A percentile compares a stretch with the other conserved stretches of the same genome.
These are phyloP conservation scores for Metarhizium anisopliae DNA, from an alignment of 2,329 filamentous ascomycete species.

Conservation along the genomic window DNA sequence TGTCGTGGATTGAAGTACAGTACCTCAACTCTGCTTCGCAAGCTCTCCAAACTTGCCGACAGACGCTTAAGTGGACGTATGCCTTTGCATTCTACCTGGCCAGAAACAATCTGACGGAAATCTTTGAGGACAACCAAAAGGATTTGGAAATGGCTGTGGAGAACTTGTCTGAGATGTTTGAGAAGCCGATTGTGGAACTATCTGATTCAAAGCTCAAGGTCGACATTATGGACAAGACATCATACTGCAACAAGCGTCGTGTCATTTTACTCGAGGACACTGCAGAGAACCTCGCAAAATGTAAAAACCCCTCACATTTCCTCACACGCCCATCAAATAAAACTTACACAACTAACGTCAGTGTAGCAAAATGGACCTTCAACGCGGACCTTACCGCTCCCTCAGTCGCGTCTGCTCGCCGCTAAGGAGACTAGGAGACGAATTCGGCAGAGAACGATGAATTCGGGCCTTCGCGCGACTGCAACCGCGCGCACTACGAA, in stretches of 20 bases:
- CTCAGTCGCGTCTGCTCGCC: constrained; percentile 1
- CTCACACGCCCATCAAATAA: too few relatives aligned
- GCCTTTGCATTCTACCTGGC: constrained; percentile 97
- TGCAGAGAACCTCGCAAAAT: constrained; percentile 80
- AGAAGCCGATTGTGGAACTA: constrained; percentile 86
- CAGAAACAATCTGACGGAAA: constrained; percentile 89
- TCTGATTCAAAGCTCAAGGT: constrained; percentile 85
- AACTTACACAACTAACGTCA: constrained; percentile 14
- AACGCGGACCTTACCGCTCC: constrained; percentile 6
- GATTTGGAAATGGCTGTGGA: constrained; percentile 96
- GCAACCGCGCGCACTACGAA: neutral
- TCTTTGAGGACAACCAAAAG: constrained; percentile 98
- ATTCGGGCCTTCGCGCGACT: neutral
- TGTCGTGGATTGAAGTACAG: constrained; percentile 99
- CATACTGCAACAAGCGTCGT: constrained; percentile 88
- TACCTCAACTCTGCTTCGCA: constrained; percentile 91
- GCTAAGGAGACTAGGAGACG: neutral
- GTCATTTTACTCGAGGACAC: constrained; percentile 88
- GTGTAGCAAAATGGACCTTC: constrained; percentile 37
- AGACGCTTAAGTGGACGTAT: constrained; percentile 98
- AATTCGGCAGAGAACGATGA: neutral
- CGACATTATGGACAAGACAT: constrained; percentile 97
- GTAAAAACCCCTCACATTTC: constrained; percentile 35
- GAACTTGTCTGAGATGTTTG: constrained; percentile 97
- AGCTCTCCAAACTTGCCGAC: constrained; percentile 90